phyloP scores from a whole-genome alignment of 805 yeast genomes.

The Candida parachauliodes region DNA sequence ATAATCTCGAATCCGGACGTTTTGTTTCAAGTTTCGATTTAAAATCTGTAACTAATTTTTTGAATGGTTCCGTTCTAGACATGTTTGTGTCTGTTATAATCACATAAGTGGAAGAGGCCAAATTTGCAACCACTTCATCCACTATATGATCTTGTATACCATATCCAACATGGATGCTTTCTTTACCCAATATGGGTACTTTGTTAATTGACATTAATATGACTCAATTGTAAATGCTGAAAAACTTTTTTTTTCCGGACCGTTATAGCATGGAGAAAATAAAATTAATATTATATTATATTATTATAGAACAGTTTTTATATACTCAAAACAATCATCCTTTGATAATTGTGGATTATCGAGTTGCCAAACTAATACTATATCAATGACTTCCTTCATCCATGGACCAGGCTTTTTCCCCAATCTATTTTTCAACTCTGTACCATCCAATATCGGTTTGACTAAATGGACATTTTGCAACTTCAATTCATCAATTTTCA shows the following conservation, averaged over 20 bases:
- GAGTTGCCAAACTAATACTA: conserved; percentile 70
- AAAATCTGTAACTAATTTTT: conserved; percentile 43
- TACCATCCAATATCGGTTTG: conserved; percentile 76
- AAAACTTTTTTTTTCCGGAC: conserved; percentile 3
- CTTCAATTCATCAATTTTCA: conserved; percentile 25
- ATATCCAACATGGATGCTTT: conserved; percentile 87
- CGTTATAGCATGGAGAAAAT: background rate
- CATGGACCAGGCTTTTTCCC: conserved; percentile 80
- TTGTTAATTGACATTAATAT: conserved; percentile 35
- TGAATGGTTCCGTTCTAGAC: conserved; percentile 59
- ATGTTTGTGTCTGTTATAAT: conserved; percentile 84
- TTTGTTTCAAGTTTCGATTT: conserved; percentile 25
- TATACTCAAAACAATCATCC: conserved; percentile 52
- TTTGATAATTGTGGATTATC: conserved; percentile 57
- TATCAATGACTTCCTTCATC: conserved; percentile 58
- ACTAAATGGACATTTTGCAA: conserved; percentile 45
- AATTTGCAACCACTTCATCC: conserved; percentile 53
- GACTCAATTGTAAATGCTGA: background rate
- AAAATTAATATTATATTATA: conserved; percentile 3
- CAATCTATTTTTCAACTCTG: conserved; percentile 50
- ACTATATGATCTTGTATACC: conserved; percentile 73
- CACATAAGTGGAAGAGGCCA: conserved; percentile 88
- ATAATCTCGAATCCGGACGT: conserved; percentile 59
- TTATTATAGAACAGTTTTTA: conserved; percentile 23
- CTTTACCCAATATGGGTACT: conserved; percentile 76